Percentiles rank a stretch among this genome's conserved stretches.
phyloP scores from a whole-genome alignment of 768 basidiomycete genomes.

The Russula vinacea region DNA sequence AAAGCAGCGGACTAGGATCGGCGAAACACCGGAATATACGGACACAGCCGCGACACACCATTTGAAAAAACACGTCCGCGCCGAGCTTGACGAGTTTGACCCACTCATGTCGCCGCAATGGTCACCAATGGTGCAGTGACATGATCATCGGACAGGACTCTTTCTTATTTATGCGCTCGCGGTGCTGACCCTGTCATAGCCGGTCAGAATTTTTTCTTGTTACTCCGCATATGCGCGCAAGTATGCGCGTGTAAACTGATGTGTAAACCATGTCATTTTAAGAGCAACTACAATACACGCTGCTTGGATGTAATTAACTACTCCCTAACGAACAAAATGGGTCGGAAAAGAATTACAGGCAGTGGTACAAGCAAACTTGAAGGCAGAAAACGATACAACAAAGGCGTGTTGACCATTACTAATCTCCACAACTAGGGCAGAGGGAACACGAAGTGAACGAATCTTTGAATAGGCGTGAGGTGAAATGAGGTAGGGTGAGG shows the following conservation, averaged over 20 bases:
- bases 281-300: not conserved
- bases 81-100: too few relatives aligned
- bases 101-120: too few relatives aligned
- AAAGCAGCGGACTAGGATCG: too few relatives aligned
- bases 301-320: not conserved
- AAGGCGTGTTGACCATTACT: constrained; percentile 10
- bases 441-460: not conserved
- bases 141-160: too few relatives aligned
- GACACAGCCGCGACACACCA: too few relatives aligned
- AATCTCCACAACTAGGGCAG: not conserved
- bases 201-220: too few relatives aligned
- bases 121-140: too few relatives aligned
- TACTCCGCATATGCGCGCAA: not conserved
- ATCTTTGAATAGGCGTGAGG: not conserved
- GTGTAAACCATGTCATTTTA: not conserved
- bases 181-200: too few relatives aligned
- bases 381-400: not conserved
- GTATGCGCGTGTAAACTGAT: not conserved
- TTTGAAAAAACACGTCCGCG: too few relatives aligned
- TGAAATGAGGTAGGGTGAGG: too few relatives aligned
- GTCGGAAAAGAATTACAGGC: not conserved
- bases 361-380: not conserved
- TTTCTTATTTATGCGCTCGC: too few relatives aligned
- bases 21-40: too few relatives aligned
- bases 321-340: not conserved